Percentiles rank a stretch among this genome's conserved stretches.
Conservation (phyloP, 2,329 filamentous ascomycete species). For the Fusarium sp. region DNA sequence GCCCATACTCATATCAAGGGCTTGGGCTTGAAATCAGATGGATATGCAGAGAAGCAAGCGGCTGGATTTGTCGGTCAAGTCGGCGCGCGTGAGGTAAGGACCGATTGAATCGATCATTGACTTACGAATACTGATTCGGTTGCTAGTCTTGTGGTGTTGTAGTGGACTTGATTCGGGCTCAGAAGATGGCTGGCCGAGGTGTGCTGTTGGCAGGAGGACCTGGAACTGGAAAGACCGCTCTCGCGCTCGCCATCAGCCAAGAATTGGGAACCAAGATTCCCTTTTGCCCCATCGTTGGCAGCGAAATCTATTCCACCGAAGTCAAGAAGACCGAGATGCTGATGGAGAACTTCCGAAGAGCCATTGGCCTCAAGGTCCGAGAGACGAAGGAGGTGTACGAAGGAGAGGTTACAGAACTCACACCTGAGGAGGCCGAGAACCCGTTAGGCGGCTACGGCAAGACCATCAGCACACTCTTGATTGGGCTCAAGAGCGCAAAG, state of each 20-base stretch:
- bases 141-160: conserved; percentile 89
- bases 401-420: conserved; percentile 96
- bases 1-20: conserved; percentile 98
- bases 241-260: conserved; percentile 94
- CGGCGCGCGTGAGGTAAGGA: conserved; percentile 82
- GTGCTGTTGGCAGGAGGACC: conserved; percentile 94
- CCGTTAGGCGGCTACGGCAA: conserved; percentile 95
- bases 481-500: conserved; percentile 93
- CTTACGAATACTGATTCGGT: conserved; percentile 26
- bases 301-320: conserved; percentile 96
- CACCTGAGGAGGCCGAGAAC: conserved; percentile 97
- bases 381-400: conserved; percentile 99
- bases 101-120: background rate
- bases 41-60: conserved; percentile 80
- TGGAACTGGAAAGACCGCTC: conserved; percentile 95
- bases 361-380: conserved; percentile 94
- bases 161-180: conserved; percentile 92
- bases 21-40: conserved; percentile 85
- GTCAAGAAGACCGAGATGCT: conserved; percentile 99
- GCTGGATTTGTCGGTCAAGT: conserved; percentile 91
- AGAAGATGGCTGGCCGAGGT: conserved; percentile 97
- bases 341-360: conserved; percentile 98
- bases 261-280: conserved; percentile 98
- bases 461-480: conserved; percentile 94
- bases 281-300: conserved; percentile 97